Evolutionary conservation across 2,329 filamentous ascomycete genomes (phyloP).

Genomic region (Aspergillus intermedius): DNA sequence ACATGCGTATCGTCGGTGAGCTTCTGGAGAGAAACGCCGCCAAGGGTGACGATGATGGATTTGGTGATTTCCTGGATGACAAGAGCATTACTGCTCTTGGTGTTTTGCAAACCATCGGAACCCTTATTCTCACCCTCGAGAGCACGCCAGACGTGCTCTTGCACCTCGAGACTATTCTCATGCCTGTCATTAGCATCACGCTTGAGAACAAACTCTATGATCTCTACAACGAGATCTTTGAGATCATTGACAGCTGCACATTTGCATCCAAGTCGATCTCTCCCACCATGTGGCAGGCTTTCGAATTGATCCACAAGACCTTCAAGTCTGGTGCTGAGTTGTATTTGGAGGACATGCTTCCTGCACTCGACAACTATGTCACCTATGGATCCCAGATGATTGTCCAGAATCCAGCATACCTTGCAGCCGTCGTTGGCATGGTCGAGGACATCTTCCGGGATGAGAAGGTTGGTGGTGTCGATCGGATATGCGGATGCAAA

Average conservation of each 20-base stretch:
- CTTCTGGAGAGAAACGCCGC: slow-evolving; percentile 77
- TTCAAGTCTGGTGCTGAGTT: slow-evolving; percentile 97
- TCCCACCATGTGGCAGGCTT: slow-evolving; percentile 96
- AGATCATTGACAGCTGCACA: slow-evolving; percentile 98
- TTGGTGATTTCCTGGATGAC: slow-evolving; percentile 89
- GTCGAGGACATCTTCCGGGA: slow-evolving; percentile 91
- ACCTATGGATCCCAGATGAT: slow-evolving; percentile 80
- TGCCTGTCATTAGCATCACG: slow-evolving; percentile 94
- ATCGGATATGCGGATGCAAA: slow-evolving; percentile 95
- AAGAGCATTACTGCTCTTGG: slow-evolving; percentile 97
- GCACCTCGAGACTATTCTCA: slow-evolving; percentile 89
- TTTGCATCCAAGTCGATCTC: slow-evolving; percentile 96
- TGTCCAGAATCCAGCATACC: slow-evolving; percentile 74
- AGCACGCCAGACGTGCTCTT: slow-evolving; percentile 92
- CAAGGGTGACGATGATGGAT: slow-evolving; percentile 69
- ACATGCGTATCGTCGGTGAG: slow-evolving; percentile 86
- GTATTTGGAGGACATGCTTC: slow-evolving; percentile 97
- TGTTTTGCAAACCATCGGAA: slow-evolving; percentile 95
- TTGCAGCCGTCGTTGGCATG: slow-evolving; percentile 87
- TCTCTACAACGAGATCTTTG: slow-evolving; percentile 95
- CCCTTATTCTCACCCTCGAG: slow-evolving; percentile 90
- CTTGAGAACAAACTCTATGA: slow-evolving; percentile 97
- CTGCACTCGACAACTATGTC: slow-evolving; percentile 95
- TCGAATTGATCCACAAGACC: slow-evolving; percentile 90
- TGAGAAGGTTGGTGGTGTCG: slow-evolving; percentile 84